Percentiles rank a stretch among this genome's conserved stretches.
Evolutionary conservation across 129 eudicot genomes (phyloP).

Genomic region (Tagetes erecta): DNA sequence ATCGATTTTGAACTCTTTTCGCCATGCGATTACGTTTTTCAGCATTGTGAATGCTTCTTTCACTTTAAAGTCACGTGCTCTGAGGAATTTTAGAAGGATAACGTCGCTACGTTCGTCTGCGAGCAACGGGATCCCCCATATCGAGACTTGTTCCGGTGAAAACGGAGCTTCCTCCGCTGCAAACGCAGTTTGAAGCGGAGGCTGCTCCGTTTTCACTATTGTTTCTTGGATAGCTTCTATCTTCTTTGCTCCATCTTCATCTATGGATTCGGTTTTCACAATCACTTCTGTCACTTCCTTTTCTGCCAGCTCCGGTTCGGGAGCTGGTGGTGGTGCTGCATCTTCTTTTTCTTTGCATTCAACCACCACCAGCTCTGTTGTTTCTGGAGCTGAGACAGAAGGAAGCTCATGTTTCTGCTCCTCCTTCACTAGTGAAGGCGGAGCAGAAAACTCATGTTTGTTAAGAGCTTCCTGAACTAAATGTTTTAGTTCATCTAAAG

Average conservation of each 20-base stretch:
- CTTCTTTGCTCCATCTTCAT: constrained; percentile 51
- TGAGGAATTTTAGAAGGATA: constrained; percentile 64
- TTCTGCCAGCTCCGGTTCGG: constrained; percentile 29
- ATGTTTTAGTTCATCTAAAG: constrained; percentile 56
- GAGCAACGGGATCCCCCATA: constrained; percentile 70
- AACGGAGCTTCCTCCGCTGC: constrained; percentile 37
- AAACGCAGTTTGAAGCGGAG: constrained; percentile 31
- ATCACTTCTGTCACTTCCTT: constrained; percentile 36
- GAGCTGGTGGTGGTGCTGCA: not conserved
- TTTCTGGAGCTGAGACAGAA: not conserved
- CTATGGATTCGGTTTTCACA: constrained; percentile 34
- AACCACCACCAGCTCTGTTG: constrained; percentile 16
- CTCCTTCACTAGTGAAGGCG: constrained; percentile 31
- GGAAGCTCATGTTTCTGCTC: constrained; percentile 2
- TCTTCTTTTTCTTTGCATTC: constrained; percentile 30
- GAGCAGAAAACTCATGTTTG: constrained; percentile 56
- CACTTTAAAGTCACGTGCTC: constrained; percentile 77
- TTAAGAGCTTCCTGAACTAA: constrained; percentile 60
- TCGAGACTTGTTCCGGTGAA: constrained; percentile 58
- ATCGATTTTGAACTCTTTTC: constrained; percentile 70
- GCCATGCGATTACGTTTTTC: constrained; percentile 61
- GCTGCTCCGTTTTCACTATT: constrained; percentile 35
- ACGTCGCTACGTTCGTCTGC: constrained; percentile 74
- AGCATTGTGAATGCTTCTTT: constrained; percentile 74
- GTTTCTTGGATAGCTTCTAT: constrained; percentile 77